phyloP scores from a whole-genome alignment of 2,329 filamentous ascomycete genomes.

The Plenodomus lindquistii region DNA sequence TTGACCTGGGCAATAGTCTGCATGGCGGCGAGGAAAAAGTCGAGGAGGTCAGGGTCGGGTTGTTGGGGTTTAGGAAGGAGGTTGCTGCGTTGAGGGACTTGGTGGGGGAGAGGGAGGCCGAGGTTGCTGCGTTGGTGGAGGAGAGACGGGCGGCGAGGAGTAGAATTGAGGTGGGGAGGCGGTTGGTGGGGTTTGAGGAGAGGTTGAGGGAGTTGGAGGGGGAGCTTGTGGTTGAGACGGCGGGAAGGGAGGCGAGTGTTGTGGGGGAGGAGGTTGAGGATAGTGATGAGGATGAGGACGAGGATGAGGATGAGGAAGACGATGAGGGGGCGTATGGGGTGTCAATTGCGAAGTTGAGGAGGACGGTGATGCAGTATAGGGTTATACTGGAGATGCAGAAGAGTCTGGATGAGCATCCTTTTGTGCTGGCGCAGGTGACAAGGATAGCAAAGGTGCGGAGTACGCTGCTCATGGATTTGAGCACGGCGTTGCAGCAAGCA shows the following conservation, averaged over 20 bases:
- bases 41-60: slow-evolving; percentile 83
- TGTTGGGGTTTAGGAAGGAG: slow-evolving; percentile 83
- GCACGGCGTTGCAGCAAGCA: slow-evolving; percentile 63
- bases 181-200: slow-evolving; percentile 69
- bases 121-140: slow-evolving; percentile 65
- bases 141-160: slow-evolving; percentile 71
- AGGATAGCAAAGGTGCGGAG: slow-evolving; percentile 62
- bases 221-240: slow-evolving; percentile 58
- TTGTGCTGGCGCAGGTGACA: slow-evolving; percentile 60
- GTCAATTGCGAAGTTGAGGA: slow-evolving; percentile 53
- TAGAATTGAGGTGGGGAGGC: slow-evolving; percentile 65
- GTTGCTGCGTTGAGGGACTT: slow-evolving; percentile 72
- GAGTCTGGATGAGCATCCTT: slow-evolving; percentile 64
- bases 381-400: slow-evolving; percentile 57
- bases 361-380: slow-evolving; percentile 62
- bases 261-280: slow-evolving; percentile 14
- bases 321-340: slow-evolving; percentile 33
- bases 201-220: slow-evolving; percentile 66
- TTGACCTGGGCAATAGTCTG: slow-evolving; percentile 79
- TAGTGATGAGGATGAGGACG: slow-evolving; percentile 36
- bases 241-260: slow-evolving; percentile 19
- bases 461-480: slow-evolving; percentile 67
- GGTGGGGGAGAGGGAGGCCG: slow-evolving; percentile 65
- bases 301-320: slow-evolving; percentile 38
- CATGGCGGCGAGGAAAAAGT: slow-evolving; percentile 88